These are phyloP conservation scores for Globisporangium uncinulatum DNA, from an alignment of 352 stramenopile species.

Conservation along the genomic window DNA sequence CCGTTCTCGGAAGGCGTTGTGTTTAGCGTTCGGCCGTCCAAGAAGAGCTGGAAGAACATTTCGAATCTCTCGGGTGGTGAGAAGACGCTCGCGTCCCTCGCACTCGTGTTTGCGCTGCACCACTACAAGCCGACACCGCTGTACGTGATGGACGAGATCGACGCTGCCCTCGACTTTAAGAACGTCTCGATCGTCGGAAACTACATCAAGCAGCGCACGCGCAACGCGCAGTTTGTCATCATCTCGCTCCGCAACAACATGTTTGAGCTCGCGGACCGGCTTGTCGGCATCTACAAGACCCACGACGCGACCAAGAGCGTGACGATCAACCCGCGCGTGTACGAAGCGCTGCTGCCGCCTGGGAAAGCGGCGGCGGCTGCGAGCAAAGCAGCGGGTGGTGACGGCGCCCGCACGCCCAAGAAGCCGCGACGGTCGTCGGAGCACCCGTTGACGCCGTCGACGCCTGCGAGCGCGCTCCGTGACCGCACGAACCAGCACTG, in stretches of 20 bases:
- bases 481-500: constrained; percentile 38
- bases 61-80: constrained; percentile 98
- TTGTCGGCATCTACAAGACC: constrained; percentile 99
- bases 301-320: constrained; percentile 99
- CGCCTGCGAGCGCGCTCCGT: constrained; percentile 18
- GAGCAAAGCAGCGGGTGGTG: background rate
- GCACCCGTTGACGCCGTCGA: background rate
- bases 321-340: constrained; percentile 96
- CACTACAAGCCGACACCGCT: constrained; percentile 99
- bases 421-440: constrained; percentile 14
- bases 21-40: constrained; percentile 98
- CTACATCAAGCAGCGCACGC: constrained; percentile 99
- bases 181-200: constrained; percentile 99
- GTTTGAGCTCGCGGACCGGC: constrained; percentile 98
- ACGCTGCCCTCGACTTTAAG: constrained; percentile 96
- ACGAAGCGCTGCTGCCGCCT: constrained; percentile 38
- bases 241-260: constrained; percentile 99
- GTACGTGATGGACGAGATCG: constrained; percentile 98
- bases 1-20: constrained; percentile 99
- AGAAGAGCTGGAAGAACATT: constrained; percentile 99
- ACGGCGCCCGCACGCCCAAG: constrained; percentile 11
- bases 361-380: background rate
- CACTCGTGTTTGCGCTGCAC: constrained; percentile 99
- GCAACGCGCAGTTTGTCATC: constrained; percentile 99
- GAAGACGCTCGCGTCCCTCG: constrained; percentile 98